Conservation (phyloP, 2,329 filamentous ascomycete genomes). For the Aschersonia sp. region DNA sequence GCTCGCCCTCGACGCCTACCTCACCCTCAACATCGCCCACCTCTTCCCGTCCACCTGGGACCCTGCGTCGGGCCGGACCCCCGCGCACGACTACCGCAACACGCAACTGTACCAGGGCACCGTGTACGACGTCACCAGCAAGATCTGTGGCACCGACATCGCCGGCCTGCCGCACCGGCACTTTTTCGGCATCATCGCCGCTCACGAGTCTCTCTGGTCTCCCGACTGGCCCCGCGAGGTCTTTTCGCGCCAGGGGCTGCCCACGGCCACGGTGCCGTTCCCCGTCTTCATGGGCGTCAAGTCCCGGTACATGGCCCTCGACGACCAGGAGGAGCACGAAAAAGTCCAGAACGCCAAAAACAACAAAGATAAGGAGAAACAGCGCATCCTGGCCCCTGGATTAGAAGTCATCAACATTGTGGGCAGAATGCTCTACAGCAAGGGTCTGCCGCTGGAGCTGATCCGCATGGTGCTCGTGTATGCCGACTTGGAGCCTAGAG, state of each 20-base stretch:
- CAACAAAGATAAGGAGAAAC: not conserved
- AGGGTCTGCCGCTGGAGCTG: not conserved
- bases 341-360: too few species aligned
- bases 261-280: not conserved
- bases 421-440: not conserved
- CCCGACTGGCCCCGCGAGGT: not conserved
- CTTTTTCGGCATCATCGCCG: not conserved
- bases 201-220: not conserved
- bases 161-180: not conserved
- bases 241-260: not conserved
- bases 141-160: not conserved
- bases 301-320: not conserved
- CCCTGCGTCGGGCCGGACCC: not conserved
- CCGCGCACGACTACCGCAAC: not conserved
- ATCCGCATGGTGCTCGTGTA: not conserved
- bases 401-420: not conserved
- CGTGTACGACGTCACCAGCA: not conserved
- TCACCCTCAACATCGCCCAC: constrained; percentile 9
- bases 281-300: not conserved
- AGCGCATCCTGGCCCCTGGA: not conserved
- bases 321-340: too few species aligned
- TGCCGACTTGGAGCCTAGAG: not conserved
- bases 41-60: constrained; percentile 5
- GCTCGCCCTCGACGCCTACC: constrained; percentile 8
- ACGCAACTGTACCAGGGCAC: not conserved